phyloP scores from a whole-genome alignment of 371 early-diverging fungal species.

The Astathelohania contejeani region DNA sequence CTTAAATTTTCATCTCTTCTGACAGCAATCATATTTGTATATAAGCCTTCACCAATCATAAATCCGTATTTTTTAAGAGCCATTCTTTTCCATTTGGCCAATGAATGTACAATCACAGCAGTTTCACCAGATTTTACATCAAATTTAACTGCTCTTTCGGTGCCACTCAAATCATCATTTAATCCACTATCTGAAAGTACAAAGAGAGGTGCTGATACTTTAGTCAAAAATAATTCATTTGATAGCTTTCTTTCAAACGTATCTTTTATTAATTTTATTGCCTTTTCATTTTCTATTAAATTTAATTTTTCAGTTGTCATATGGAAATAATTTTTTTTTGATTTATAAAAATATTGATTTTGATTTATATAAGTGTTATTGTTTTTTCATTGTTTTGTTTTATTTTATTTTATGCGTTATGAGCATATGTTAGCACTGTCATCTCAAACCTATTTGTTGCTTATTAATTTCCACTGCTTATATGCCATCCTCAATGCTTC shows the following conservation, averaged over 20 bases:
- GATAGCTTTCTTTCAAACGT: background rate
- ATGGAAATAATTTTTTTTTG: no score
- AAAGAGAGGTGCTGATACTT: slow-evolving; percentile 23
- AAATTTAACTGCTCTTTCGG: slow-evolving; percentile 25
- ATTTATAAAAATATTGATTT: no score
- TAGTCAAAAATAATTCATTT: no score
- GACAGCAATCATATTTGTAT: slow-evolving; percentile 31
- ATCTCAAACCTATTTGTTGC: no score
- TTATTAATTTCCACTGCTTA: no score
- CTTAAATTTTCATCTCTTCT: slow-evolving; percentile 28
- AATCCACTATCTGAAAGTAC: slow-evolving; percentile 9
- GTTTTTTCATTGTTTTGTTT: no score
- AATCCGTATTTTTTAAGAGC: slow-evolving; percentile 12
- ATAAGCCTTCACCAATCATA: slow-evolving; percentile 8
- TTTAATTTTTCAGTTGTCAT: background rate
- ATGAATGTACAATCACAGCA: slow-evolving; percentile 24
- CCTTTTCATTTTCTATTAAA: background rate
- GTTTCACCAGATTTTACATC: slow-evolving; percentile 5
- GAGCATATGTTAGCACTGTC: no score
- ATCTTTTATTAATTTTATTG: background rate
- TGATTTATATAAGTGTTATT: no score
- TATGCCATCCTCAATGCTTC: no score
- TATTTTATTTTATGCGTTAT: no score
- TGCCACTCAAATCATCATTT: slow-evolving; percentile 33
- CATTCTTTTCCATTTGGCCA: slow-evolving; percentile 39